Base-by-base conservation (phyloP, 257 asterid genomes). In the Scutellaria barbata region DNA sequence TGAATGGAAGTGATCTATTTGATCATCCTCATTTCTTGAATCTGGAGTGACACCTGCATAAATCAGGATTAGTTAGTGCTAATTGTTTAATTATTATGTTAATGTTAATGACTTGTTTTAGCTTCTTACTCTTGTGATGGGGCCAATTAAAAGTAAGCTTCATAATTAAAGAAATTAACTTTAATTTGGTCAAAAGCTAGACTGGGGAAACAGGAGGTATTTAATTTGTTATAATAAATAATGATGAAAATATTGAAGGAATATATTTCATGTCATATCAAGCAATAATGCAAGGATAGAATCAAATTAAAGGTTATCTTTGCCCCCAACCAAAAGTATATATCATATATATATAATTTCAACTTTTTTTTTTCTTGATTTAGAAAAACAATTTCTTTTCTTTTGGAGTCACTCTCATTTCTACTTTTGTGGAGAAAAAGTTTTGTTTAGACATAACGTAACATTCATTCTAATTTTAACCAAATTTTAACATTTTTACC, bases 11-110 rank as follows among this genome's bases (percentile, higher is more conserved):
- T 30, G 35, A 30, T 88, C 92, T 9, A 39, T 54, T 54, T 79
- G 79, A 43, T 90, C 97, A 75, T 87, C 93, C 9, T 83, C 89
- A 30, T 30, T 30, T 54, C 89, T 81, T 75, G 93, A 73, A 66
- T 90, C 98, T 41, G 86, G 89, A 57, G 84, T 81, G 59, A 89
- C 81, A 58, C 96, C 98, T 92, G 88, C 79, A 76, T 22, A 39
- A 25, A 7, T 8, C 4, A 5, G 14, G 33, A 39, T 60, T 53
- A 52, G 5, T 52, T 60, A 60, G 8, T n/a, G 59, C 30, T 16
- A 47, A 12, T 71, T 9, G 13, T 40, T 17, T 7, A 60, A 60
- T 60, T 7, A 60, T n/a, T 46, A 46, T 16, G 30, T 22, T 17
- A 48, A 54, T 68, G 35, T 46, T 71, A 61, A 51, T 30, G 25